These are phyloP conservation scores for Verbascum thapsus DNA, from an alignment of 257 asterid genomes.

Conservation along the genomic window DNA sequence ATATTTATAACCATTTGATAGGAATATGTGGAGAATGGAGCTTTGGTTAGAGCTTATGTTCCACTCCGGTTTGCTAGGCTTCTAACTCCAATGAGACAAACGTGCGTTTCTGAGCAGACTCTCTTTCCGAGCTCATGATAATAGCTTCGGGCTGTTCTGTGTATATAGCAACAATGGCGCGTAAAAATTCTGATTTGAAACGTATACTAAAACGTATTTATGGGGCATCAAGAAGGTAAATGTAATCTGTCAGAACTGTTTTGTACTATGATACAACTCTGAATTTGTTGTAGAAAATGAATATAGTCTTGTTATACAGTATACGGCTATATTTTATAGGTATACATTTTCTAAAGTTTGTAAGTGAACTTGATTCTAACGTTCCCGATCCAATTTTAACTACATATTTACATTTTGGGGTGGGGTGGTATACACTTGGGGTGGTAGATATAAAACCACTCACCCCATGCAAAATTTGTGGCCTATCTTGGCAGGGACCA, in stretches of 20 bases:
- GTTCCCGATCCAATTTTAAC: too few species aligned
- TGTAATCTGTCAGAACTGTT: constrained; percentile 1
- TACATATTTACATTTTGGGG: too few species aligned
- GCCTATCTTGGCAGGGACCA: too few species aligned
- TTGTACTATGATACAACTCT: background rate
- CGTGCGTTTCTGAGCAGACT: constrained; percentile 42
- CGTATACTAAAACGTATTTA: background rate
- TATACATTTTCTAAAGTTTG: too few species aligned
- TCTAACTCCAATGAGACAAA: constrained; percentile 93
- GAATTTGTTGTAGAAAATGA: background rate
- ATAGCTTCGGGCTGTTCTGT: constrained; percentile 9
- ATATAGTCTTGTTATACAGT: background rate
- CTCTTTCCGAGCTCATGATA: background rate
- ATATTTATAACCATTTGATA: constrained; percentile 28
- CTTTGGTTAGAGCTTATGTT: constrained; percentile 78
- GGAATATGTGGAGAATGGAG: constrained; percentile 84
- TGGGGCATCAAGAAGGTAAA: background rate
- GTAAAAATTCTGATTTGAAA: background rate
- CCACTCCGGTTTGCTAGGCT: constrained; percentile 94
- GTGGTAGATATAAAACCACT: too few species aligned
- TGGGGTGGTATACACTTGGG: too few species aligned
- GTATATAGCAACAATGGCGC: constrained; percentile 25
- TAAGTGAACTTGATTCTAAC: too few species aligned
- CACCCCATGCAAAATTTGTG: too few species aligned
- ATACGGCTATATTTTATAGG: background rate